Base-by-base conservation (phyloP, 805 yeast species). In the Kodamaea nitidulidarum region DNA sequence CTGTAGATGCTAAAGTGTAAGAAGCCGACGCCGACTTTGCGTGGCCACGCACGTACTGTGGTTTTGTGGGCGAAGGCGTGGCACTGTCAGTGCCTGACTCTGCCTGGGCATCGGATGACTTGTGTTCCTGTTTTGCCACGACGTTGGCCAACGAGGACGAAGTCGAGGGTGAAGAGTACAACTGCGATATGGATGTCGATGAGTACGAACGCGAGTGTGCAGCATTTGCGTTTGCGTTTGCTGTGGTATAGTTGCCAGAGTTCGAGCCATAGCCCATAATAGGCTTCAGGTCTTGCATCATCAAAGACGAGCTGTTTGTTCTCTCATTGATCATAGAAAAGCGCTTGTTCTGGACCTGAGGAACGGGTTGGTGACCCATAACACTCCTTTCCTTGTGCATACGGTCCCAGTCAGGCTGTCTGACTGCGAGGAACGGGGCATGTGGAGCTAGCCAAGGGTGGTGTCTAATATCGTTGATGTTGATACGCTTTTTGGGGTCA, bases 361-460 rank as follows among this genome's bases (percentile, higher is more conserved):
- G 44, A 11, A 21, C 44, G 6, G 32, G 38, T 10, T 41, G 43
- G 16, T 39, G 43, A n/a, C 31, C 43, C 8, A 18, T 16, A 18
- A 21, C 24, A 45, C 36, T 11, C 35, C 60, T 54, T 50, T 63
- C 68, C 22, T 55, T 45, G 41, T 61, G 70, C 39, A 70, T 67
- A 40, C 69, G 70, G 58, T 91, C 98, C 97, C 97, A 93, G 57
- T 91, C 96, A 3, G 76, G 73, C 30, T 96, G 95, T 14, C 91
- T 76, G 21, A 88, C 83, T 0, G 93, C 78, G 48, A 93, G 66
- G 65, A 90, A 84, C 48, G 81, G 81, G 10, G 81, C 79, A 63
- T 91, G 88, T 2, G 88, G 84, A n/a, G 82, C 67, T 40, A 93
- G 61, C 98, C 98, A 91, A 18, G 84, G 78, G 60, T 91, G 98